Conservation (phyloP, 768 basidiomycete genomes). For the Serendipita vermifera region DNA sequence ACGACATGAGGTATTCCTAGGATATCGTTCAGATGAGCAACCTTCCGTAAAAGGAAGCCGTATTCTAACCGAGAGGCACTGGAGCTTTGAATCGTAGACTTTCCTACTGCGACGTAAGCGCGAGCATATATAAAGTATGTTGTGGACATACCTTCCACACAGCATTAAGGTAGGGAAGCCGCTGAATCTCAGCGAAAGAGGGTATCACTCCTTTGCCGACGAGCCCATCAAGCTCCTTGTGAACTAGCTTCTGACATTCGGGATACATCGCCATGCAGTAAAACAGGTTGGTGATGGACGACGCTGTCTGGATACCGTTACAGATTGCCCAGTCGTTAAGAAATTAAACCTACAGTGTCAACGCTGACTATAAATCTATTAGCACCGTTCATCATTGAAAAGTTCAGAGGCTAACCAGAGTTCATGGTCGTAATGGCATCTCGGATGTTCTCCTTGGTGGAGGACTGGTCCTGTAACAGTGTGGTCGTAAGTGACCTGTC, state of each 20-base stretch:
- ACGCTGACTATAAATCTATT: too few relatives aligned
- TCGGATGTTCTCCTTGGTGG: not conserved
- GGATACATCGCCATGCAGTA: conserved; percentile 20
- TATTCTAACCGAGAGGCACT: not conserved
- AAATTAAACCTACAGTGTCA: too few relatives aligned
- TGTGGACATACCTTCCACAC: too few relatives aligned
- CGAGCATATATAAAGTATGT: too few relatives aligned
- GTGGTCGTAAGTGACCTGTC: not conserved
- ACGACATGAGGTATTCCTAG: conserved; percentile 11
- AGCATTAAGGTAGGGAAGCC: not conserved
- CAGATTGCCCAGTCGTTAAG: too few relatives aligned
- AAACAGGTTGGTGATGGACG: not conserved
- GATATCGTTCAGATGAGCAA: not conserved
- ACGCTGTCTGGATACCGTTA: too few relatives aligned
- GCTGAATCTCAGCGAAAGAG: conserved; percentile 6
- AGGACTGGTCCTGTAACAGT: not conserved
- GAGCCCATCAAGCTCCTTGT: conserved; percentile 18
- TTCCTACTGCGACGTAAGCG: too few relatives aligned
- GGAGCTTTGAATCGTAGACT: not conserved
- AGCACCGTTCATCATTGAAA: too few relatives aligned
- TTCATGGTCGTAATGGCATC: not conserved
- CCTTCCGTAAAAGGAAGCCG: not conserved
- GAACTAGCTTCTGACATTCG: conserved; percentile 15
- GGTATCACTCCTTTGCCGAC: conserved; percentile 18
- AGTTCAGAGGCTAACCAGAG: too few relatives aligned